These are phyloP conservation scores for Boletus huronensis DNA, from an alignment of 768 basidiomycete genomes.

Conservation along the genomic window DNA sequence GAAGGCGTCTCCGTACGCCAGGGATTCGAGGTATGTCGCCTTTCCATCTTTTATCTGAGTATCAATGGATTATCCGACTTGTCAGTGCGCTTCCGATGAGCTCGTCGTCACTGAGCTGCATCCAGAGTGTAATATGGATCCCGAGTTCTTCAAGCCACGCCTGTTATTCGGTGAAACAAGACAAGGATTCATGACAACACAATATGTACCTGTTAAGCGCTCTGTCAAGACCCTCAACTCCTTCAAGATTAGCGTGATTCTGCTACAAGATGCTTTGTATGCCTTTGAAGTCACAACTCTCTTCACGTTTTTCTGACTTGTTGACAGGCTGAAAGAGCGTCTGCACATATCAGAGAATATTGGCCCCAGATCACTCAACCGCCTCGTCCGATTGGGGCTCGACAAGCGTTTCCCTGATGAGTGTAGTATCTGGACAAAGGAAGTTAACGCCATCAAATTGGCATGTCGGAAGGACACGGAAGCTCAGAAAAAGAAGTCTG, in stretches of 20 bases:
- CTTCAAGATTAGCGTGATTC: conserved; percentile 6
- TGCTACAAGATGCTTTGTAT: conserved; percentile 27
- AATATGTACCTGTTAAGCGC: conserved; percentile 24
- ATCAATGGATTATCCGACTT: background rate
- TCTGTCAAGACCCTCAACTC: conserved; percentile 2
- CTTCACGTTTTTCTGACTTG: background rate
- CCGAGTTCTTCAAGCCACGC: conserved; percentile 25
- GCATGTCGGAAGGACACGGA: background rate
- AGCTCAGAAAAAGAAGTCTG: conserved; percentile 11
- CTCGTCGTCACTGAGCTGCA: conserved; percentile 16
- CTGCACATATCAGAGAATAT: conserved; percentile 27
- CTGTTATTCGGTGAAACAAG: conserved; percentile 40
- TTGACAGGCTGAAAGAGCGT: conserved; percentile 22
- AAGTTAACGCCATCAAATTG: conserved; percentile 8
- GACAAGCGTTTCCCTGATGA: conserved; percentile 26
- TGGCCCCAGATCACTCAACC: conserved; percentile 22
- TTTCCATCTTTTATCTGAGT: background rate
- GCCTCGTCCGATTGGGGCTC: conserved; percentile 32
- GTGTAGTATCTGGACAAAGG: conserved; percentile 23
- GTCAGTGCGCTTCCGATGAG: conserved; percentile 20
- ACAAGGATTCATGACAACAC: conserved; percentile 39
- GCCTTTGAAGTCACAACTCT: background rate
- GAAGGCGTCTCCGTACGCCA: conserved; percentile 42
- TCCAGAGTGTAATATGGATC: conserved; percentile 22
- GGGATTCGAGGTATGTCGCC: conserved; percentile 43